These are phyloP conservation scores for Henckelia pumila DNA, from an alignment of 257 asterid species.

Conservation along the genomic window DNA sequence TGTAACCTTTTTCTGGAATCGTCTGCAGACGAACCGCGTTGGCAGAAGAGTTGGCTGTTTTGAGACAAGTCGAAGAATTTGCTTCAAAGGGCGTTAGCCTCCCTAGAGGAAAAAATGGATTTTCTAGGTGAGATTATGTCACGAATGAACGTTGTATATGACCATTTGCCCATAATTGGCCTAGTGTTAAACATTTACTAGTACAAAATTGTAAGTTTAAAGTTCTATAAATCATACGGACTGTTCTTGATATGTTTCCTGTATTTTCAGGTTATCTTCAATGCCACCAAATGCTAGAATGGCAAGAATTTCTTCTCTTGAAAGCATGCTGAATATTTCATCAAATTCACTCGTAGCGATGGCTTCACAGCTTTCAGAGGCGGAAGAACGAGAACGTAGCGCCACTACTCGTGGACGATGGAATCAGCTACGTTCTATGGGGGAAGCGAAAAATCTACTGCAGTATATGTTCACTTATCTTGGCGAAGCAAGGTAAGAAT, in stretches of 20 bases:
- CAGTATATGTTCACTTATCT: constrained; percentile 86
- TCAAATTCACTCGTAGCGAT: constrained; percentile 93
- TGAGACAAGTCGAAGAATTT: constrained; percentile 88
- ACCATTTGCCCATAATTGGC: background rate
- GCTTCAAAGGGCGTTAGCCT: constrained; percentile 86
- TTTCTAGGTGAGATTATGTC: constrained; percentile 53
- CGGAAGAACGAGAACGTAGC: constrained; percentile 95
- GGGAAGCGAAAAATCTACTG: constrained; percentile 82
- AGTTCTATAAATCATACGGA: background rate
- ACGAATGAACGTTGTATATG: background rate
- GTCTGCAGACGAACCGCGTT: constrained; percentile 85
- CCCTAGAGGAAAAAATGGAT: constrained; percentile 84
- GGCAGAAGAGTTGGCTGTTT: constrained; percentile 89
- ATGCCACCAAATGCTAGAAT: constrained; percentile 89
- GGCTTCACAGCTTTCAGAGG: constrained; percentile 99
- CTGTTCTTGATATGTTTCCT: constrained; percentile 15
- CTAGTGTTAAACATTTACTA: background rate
- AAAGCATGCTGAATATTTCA: constrained; percentile 88
- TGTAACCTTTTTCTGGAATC: constrained; percentile 23
- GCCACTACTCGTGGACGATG: constrained; percentile 81
- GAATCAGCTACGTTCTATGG: constrained; percentile 98
- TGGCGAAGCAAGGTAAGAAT: constrained; percentile 75
- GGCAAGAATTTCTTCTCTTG: constrained; percentile 94
- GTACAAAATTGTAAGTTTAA: background rate
- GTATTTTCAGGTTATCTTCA: constrained; percentile 70